A percentile compares a stretch with the other conserved stretches of the same genome.
Conservation (phyloP, 495 filamentous ascomycete species). For the Aspergillus kassunensis region DNA sequence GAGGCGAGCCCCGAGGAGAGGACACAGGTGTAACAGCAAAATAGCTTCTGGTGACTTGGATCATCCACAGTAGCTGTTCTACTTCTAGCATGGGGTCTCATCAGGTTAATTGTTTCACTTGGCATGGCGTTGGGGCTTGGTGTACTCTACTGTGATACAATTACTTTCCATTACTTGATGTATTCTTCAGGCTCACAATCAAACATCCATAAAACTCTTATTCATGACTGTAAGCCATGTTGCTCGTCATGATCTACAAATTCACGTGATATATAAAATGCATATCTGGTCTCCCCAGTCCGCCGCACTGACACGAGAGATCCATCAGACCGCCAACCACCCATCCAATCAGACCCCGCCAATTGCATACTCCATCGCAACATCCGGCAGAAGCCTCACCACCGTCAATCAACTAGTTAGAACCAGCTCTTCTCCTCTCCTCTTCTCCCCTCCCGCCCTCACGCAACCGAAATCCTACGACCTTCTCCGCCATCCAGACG, state of each 20-base stretch:
- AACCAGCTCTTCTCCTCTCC: not conserved
- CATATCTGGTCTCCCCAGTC: not conserved
- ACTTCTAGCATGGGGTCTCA: not conserved
- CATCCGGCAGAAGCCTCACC: conserved; percentile 8
- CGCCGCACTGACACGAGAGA: too few relatives aligned
- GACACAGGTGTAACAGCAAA: too few relatives aligned
- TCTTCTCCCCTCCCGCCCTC: not conserved
- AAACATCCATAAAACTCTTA: too few relatives aligned
- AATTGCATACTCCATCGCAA: conserved; percentile 18
- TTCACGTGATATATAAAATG: conserved; percentile 10
- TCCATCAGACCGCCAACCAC: conserved; percentile 3
- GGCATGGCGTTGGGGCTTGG: conserved; percentile 11
- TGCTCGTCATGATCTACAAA: not conserved
- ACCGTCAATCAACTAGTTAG: not conserved
- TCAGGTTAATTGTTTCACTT: conserved; percentile 4
- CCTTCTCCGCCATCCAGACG: too few relatives aligned
- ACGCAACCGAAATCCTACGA: too few relatives aligned
- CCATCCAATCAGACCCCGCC: conserved; percentile 19
- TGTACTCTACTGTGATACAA: conserved; percentile 6
- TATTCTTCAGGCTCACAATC: too few relatives aligned
- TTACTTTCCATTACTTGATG: too few relatives aligned
- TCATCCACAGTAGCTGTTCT: too few relatives aligned
- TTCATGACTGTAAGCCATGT: not conserved
- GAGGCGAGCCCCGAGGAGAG: too few relatives aligned
- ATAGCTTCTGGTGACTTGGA: too few relatives aligned